Evolutionary conservation across 2,329 filamentous ascomycete genomes (phyloP), one percentile per base, ranked within the genome.

Genomic region (Pestalotiopsis fici): DNA sequence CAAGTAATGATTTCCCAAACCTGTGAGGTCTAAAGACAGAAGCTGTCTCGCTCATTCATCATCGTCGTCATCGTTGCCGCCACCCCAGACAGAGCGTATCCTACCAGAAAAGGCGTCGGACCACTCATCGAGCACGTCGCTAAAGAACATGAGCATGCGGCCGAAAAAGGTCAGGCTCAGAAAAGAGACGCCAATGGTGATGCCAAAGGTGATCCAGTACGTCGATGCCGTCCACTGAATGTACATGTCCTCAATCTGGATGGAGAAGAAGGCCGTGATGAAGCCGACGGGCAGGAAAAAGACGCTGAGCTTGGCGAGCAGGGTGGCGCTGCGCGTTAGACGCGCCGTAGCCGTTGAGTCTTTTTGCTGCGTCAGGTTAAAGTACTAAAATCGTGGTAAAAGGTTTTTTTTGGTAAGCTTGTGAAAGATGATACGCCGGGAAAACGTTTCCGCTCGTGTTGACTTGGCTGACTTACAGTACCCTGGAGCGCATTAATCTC

Each of bases 311-410:
- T 94, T 94, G 59, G 91, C 91, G 12, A 94, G 83, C 4, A 94
- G 81, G 4, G 93, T 88, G 3, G 91, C 92, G 70, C 91, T 90
- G 67, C 91, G 84, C 0, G 91, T 93, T 23, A 94, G 84, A 23
- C 90, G 86, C 68, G 93, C 91, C 12, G 93, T 91, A 3, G 89
- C 88, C 70, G 89, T 87, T 0, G 91, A 92, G 77, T 94, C 91
- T 75, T 92, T 93, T 74, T 93, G 88, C 21, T 91, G 88, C 67
- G 91, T 93, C 70, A 94, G 85, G 76, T 92, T 93, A 83, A 94
- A 94, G 76, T 93, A 93, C 90, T 92, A 67, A 28, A 35, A 3
- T 3, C 11, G 31, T 11, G 3, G 7, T 4, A 35, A 35, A 7
- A 11, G 31, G 7, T 11, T 7, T 6, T 35, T 7, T 3, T 35